Base-by-base conservation (phyloP, 1,284 basidiomycete species). In the Cryptococcus sp. region DNA sequence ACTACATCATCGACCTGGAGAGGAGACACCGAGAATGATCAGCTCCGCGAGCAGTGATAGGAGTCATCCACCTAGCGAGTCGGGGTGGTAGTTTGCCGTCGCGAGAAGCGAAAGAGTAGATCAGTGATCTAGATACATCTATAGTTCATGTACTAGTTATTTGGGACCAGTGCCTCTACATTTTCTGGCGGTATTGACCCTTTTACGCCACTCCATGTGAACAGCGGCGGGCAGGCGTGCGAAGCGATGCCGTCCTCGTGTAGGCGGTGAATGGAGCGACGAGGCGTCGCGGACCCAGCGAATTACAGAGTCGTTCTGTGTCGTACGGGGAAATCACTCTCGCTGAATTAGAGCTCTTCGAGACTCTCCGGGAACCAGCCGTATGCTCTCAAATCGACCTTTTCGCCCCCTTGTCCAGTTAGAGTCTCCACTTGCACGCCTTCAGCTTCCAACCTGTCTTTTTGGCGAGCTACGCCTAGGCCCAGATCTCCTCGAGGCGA, bases 401-500 rank as follows among this genome's bases (percentile, higher is more conserved):
- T 79, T 48, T 85, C 76, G 25, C 82, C 83, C 1, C 82, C 78
- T 6, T 57, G 54, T 0, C 76, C 76, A 0, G 65, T 51, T 7
- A 77, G 64, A 6, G 70, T 70, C 25, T 70, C 79, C 5, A 90
- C 88, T 52, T 86, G 83, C 16, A 91, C 84, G 6, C 86, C 88
- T 69, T 91, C 89, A 0, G 83, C 84, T 59, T 85, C 83, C 15
- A 91, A 80, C 4, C 81, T 84, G 40, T 86, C 83, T 38, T 83
- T 78, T 68, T 91, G 89, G 0, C 84, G 77, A 54, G 82, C 81
- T 0, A 89, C 89, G 6, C 88, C 86, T 17, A 79, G 77, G 19
- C 86, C 87, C 5, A 85, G 86, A 5, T 91, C 89, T 0, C 89
- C 89, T 43, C 91, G 82, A 2, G 89, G 91, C 0, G 89, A 91